A percentile compares a stretch with the other conserved stretches of the same genome.
Conservation (phyloP, 2,329 filamentous ascomycete genomes). For the Apiospora saccharicola region DNA sequence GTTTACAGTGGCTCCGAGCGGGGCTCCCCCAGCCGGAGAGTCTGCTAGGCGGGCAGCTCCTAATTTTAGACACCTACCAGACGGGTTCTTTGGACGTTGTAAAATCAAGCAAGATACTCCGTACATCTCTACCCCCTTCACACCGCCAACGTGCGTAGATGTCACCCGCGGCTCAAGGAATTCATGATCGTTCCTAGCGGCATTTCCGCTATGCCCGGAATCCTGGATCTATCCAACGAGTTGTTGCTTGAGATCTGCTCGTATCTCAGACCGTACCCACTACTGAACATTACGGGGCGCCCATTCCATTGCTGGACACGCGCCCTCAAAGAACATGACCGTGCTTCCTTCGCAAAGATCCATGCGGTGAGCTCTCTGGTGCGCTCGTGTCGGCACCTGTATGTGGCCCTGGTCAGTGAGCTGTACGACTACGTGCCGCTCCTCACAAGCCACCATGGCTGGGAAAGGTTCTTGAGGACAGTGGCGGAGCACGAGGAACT, state of each 20-base stretch:
- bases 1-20: not conserved
- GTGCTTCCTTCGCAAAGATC: not conserved
- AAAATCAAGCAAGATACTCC: not conserved
- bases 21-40: not conserved
- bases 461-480: not conserved
- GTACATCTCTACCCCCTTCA: not conserved
- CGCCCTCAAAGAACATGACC: not conserved
- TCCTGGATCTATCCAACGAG: slow-evolving; percentile 11
- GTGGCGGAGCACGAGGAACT: not conserved
- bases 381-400: not conserved
- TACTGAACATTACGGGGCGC: slow-evolving; percentile 2
- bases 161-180: not conserved
- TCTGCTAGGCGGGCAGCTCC: not conserved
- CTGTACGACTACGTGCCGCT: slow-evolving; percentile 16
- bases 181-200: not conserved
- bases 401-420: not conserved
- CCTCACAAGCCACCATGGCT: not conserved
- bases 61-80: not conserved
- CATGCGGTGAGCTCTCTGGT: slow-evolving; percentile 1
- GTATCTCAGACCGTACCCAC: slow-evolving; percentile 6
- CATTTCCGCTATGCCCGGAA: not conserved
- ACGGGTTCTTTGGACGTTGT: not conserved
- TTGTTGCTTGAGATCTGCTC: slow-evolving; percentile 10
- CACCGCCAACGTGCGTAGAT: not conserved
- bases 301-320: slow-evolving; percentile 12